These are phyloP conservation scores for Fusarium falciforme DNA, from an alignment of 2,329 filamentous ascomycete genomes.

Conservation along the genomic window DNA sequence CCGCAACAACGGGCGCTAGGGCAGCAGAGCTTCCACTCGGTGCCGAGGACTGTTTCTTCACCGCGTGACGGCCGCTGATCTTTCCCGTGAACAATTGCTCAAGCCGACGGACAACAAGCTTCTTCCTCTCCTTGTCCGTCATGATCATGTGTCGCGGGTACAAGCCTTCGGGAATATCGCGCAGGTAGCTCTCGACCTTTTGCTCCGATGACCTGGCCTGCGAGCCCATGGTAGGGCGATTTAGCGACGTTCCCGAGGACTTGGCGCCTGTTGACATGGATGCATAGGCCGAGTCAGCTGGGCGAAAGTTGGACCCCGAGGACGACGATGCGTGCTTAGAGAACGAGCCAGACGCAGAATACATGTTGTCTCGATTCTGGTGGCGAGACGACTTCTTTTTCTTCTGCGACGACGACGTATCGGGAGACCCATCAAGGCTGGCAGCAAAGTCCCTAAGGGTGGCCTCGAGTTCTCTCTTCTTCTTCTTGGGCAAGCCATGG, in stretches of 20 bases:
- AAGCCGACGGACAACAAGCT: constrained; percentile 78
- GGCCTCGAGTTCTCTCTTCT: constrained; percentile 81
- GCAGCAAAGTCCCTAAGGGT: constrained; percentile 78
- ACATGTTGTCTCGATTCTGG: constrained; percentile 50
- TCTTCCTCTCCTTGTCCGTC: constrained; percentile 81
- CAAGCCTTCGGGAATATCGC: constrained; percentile 77
- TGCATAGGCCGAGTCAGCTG: constrained; percentile 73
- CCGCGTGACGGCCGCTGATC: constrained; percentile 55
- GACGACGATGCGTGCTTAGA: constrained; percentile 65
- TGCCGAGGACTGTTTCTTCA: constrained; percentile 37
- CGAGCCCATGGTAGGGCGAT: constrained; percentile 50
- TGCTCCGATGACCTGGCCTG: constrained; percentile 61
- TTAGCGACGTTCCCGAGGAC: constrained; percentile 55
- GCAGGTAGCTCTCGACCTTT: constrained; percentile 76
- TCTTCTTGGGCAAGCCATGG: constrained; percentile 76
- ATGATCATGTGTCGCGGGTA: constrained; percentile 71
- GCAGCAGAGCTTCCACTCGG: constrained; percentile 18
- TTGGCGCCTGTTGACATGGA: constrained; percentile 71
- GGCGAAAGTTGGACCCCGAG: constrained; percentile 64
- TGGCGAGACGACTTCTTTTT: constrained; percentile 56
- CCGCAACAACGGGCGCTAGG: constrained; percentile 39
- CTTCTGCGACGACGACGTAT: constrained; percentile 53
- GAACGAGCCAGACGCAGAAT: constrained; percentile 56
- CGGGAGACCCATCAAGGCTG: constrained; percentile 65
- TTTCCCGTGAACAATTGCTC: constrained; percentile 88